phyloP scores from a whole-genome alignment of 345 rosid species.

The Tarenaya hassleriana region DNA sequence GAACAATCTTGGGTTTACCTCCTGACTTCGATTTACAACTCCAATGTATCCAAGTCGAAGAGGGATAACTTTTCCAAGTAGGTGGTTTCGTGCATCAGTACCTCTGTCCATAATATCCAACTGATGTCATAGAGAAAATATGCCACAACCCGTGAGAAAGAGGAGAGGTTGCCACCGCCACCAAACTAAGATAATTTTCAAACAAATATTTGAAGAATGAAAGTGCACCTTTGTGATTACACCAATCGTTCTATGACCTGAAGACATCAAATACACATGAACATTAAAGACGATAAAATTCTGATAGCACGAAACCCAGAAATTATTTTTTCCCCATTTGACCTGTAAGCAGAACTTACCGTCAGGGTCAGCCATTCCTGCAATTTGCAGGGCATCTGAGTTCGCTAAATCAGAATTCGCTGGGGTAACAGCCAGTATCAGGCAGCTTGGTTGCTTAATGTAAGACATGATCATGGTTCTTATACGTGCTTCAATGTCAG shows the following conservation, averaged over 20 bases:
- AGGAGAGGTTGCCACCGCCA: not conserved
- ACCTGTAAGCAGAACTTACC: constrained; percentile 35
- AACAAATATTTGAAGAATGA: constrained; percentile 5
- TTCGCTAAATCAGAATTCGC: constrained; percentile 95
- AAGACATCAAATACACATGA: constrained; percentile 9
- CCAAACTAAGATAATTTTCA: constrained; percentile 6
- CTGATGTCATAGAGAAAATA: constrained; percentile 37
- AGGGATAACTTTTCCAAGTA: constrained; percentile 89
- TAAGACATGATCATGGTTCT: constrained; percentile 96
- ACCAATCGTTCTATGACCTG: constrained; percentile 90
- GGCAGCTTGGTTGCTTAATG: constrained; percentile 73
- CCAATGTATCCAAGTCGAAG: constrained; percentile 94
- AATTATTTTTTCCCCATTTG: not conserved
- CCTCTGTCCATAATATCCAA: constrained; percentile 99
- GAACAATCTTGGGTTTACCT: constrained; percentile 41
- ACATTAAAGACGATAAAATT: constrained; percentile 1
- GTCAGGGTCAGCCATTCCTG: constrained; percentile 92
- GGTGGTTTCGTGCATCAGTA: constrained; percentile 81
- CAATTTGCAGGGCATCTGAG: constrained; percentile 92
- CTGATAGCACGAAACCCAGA: not conserved
- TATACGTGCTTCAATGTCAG: constrained; percentile 87
- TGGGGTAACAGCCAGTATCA: constrained; percentile 83
- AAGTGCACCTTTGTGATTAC: constrained; percentile 71
- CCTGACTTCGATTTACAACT: constrained; percentile 91
- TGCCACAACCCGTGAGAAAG: constrained; percentile 21